phyloP scores from a whole-genome alignment of 2,329 filamentous ascomycete species.

The Colletotrichum limetticola region DNA sequence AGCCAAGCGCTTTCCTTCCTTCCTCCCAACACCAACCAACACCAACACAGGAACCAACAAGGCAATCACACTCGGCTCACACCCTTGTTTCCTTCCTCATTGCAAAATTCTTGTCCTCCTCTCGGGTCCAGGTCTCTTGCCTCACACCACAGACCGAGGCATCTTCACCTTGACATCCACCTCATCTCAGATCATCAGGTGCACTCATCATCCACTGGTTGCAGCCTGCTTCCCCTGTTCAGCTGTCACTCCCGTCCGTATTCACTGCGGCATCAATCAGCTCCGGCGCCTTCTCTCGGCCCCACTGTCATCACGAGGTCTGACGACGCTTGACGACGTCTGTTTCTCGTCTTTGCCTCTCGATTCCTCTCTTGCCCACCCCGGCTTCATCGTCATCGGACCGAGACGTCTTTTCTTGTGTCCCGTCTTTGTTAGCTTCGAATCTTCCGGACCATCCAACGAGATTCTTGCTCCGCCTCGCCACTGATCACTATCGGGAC shows the following conservation, averaged over 20 bases:
- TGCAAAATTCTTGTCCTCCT: not conserved
- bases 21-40: not conserved
- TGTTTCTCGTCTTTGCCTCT: slow-evolving; percentile 18
- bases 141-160: not conserved
- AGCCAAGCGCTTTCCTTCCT: slow-evolving; percentile 19
- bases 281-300: not conserved
- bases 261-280: not conserved
- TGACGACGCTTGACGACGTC: slow-evolving; percentile 14
- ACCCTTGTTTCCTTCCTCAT: not conserved
- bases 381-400: slow-evolving; percentile 13
- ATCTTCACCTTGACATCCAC: slow-evolving; percentile 11
- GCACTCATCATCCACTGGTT: not conserved
- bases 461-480: slow-evolving; percentile 3
- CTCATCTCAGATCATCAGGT: not conserved
- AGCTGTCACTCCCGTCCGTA: slow-evolving; percentile 3
- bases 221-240: slow-evolving; percentile 20
- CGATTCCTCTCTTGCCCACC: slow-evolving; percentile 21
- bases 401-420: not conserved
- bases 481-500: slow-evolving; percentile 18
- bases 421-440: slow-evolving; percentile 8
- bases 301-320: slow-evolving; percentile 18
- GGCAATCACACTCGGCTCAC: not conserved
- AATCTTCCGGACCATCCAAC: slow-evolving; percentile 9
- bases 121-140: not conserved
- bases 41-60: not conserved